Base-by-base conservation (phyloP, 805 yeast genomes). In the Candida sakaeoensis region DNA sequence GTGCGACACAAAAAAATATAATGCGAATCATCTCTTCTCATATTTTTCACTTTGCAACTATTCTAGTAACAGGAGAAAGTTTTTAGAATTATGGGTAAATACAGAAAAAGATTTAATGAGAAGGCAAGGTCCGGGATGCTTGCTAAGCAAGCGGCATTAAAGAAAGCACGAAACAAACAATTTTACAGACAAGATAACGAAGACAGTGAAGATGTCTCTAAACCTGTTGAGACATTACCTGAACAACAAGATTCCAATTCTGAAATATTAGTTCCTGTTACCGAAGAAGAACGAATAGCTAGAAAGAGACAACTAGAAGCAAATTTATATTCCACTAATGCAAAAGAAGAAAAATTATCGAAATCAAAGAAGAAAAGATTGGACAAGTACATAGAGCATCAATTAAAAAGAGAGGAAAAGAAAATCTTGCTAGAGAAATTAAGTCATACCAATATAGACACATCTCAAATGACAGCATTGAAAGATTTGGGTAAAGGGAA, bases 381-480 rank as follows among this genome's bases (percentile, higher is more conserved):
- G 32, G 97, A 91, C 46, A 91, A 91, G 60, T 91, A 88, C 60
- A 88, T 91, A 27, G 95, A 89, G 43, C 95, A 86, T 62, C 96
- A 89, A 57, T 55, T 89, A 50, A 84, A 83, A 53, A 70, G 95
- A 55, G 95, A 91, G 58, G 98, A 91, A 62, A 85, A 85, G 60
- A 85, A 85, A 50, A 74, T 75, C 2, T 66, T 91, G 39, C 65
- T 91, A 31, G 80, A 82, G 47, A 89, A 88, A 57, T 68, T 91
- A 30, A 74, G 82, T 37, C 74, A 72, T 19, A 77, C 86, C 1
- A 71, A 74, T 41, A 73, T 91, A 34, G 95, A 90, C 54, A 79
- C 95, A 0, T 64, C 81, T 0, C 50, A 78, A 9, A 67, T 88
- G 47, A 80, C 77, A 18, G 81, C 93, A 25, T 77, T 95, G 15